Base-by-base conservation (phyloP, 495 filamentous ascomycete genomes). In the Neurospora tetraspora region DNA sequence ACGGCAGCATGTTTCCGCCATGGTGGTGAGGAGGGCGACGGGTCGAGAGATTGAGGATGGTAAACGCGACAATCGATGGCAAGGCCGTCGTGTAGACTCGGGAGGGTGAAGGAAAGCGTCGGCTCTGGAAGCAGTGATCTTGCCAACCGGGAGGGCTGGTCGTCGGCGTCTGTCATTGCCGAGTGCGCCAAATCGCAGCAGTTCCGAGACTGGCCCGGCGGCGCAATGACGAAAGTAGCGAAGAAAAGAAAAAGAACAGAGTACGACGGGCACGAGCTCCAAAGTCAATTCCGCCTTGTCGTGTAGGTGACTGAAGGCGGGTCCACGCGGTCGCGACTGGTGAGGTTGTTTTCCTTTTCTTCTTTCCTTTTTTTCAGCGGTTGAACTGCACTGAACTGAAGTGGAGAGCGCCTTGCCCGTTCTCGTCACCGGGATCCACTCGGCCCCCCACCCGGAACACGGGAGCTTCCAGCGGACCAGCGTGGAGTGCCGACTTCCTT, bases 51-150 rank as follows among this genome's bases (percentile, higher is more conserved):
- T 6, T 68, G 59, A 10, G 93, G 91, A 68, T 94, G 89, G 80
- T 94, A 96, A 42, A 99, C 79, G 40, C 94, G 90, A 77, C 94
- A 94, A 72, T 93, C 86, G 20, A 99, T 89, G 16, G 85, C 80
- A 68, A 83, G 86, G 34, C 88, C 87, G 80, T 98, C 94, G 80
- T 96, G 85, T 69, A 98, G 79, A 38, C 94, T 97, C 40, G 94
- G 94, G 70, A 98, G 88, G 40, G 88, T 90, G 74, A 97, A 94
- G 73, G 86, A 88, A 77, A 94, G 87, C 1, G 82, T 86, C 0
- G 94, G 91, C 36, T 80, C 75, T 11, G 87, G 86, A 68, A 87
- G 83, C 80, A 77, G 71, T 34, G 71, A 42, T 53, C 31, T 27
- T 10, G 53, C 27, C 27, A 31, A 61, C 53, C 53, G 53, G 53